Conservation (phyloP, 768 basidiomycete species). For the Mycena kentingensis region DNA sequence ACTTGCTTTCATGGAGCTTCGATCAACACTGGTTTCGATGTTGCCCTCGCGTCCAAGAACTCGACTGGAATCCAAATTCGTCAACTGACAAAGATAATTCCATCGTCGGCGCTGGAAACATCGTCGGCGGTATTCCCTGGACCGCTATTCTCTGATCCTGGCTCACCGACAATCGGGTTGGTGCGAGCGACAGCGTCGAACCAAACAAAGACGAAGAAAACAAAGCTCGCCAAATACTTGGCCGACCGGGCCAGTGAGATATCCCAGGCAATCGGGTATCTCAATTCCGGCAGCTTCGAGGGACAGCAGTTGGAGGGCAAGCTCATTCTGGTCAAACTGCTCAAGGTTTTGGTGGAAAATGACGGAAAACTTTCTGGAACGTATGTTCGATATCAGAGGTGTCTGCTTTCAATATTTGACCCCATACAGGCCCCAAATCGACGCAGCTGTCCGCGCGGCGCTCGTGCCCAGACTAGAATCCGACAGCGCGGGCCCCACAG, state of each 20-base stretch:
- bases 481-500: constrained; percentile 24
- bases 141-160: constrained; percentile 80
- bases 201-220: constrained; percentile 82
- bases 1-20: constrained; percentile 83
- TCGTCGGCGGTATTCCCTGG: constrained; percentile 75
- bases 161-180: constrained; percentile 61
- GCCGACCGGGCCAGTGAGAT: constrained; percentile 76
- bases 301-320: constrained; percentile 73
- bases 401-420: constrained; percentile 7
- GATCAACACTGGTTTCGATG: constrained; percentile 74
- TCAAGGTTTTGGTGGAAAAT: constrained; percentile 83
- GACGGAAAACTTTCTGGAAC: constrained; percentile 87
- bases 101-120: constrained; percentile 60
- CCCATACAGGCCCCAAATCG: constrained; percentile 55
- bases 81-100: constrained; percentile 66
- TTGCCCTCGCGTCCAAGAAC: constrained; percentile 70
- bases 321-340: constrained; percentile 67
- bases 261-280: constrained; percentile 72
- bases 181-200: constrained; percentile 67
- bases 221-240: constrained; percentile 75
- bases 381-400: constrained; percentile 47
- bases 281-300: constrained; percentile 52
- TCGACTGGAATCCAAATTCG: constrained; percentile 72
- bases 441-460: constrained; percentile 72
- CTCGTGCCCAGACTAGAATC: constrained; percentile 60